These are phyloP conservation scores for Spathaspora boniae DNA, from an alignment of 805 yeast species.

Conservation along the genomic window DNA sequence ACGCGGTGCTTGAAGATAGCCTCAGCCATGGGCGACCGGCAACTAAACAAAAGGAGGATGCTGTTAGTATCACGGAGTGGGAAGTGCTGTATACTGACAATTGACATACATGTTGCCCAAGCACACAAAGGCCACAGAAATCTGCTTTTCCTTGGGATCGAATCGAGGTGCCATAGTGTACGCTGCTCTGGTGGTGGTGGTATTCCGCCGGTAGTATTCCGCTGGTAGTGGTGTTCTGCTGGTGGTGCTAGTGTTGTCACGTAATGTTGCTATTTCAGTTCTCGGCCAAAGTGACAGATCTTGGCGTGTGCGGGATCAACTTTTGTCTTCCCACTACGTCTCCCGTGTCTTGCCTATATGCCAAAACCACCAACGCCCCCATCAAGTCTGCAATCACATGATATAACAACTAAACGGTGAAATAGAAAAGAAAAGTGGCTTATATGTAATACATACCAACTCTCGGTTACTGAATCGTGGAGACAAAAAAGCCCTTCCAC, in stretches of 20 bases:
- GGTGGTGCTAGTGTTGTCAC: too few relatives aligned
- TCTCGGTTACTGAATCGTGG: constrained; percentile 15
- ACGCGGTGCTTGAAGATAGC: constrained; percentile 77
- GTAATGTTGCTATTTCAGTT: too few relatives aligned
- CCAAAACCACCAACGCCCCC: too few relatives aligned
- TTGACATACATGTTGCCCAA: constrained; percentile 75
- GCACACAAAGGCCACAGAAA: constrained; percentile 85
- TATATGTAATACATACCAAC: neutral
- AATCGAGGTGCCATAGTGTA: constrained; percentile 16
- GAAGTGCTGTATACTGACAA: neutral
- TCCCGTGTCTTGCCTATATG: too few relatives aligned
- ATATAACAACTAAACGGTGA: constrained; percentile 3
- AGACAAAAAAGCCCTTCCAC: constrained; percentile 28
- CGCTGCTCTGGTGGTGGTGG: too few relatives aligned
- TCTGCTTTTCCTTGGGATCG: constrained; percentile 19
- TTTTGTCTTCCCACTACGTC: neutral
- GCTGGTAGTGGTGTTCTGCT: too few relatives aligned
- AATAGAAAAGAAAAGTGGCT: neutral
- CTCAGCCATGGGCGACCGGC: constrained; percentile 98
- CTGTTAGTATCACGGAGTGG: constrained; percentile 4
- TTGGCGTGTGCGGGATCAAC: neutral
- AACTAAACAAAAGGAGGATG: constrained; percentile 45
- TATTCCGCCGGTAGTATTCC: neutral
- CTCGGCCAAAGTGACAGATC: neutral
- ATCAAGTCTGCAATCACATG: neutral